Conservation (phyloP, 2,329 filamentous ascomycete species). For the Bertia moriformis region DNA sequence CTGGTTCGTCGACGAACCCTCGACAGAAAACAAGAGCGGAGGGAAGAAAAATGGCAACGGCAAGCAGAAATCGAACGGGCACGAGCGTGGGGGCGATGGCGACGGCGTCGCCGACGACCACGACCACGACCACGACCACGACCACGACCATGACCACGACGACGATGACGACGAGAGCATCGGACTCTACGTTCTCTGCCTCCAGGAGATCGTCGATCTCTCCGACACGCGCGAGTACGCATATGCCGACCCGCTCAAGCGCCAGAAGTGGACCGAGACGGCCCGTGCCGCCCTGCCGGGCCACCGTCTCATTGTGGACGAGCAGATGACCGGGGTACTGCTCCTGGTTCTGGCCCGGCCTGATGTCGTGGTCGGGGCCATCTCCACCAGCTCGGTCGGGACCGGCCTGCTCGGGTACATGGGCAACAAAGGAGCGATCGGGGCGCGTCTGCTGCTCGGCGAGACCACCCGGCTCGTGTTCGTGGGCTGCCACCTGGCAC, state of each 20-base stretch:
- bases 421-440: slow-evolving; percentile 88
- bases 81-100: slow-evolving; percentile 8
- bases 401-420: slow-evolving; percentile 85
- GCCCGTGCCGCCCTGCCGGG: slow-evolving; percentile 65
- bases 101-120: slow-evolving; percentile 27
- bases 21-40: slow-evolving; percentile 35
- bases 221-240: slow-evolving; percentile 63
- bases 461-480: slow-evolving; percentile 83
- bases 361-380: slow-evolving; percentile 56
- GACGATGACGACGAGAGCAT: slow-evolving; percentile 47
- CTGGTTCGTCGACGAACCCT: slow-evolving; percentile 75
- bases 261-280: slow-evolving; percentile 68
- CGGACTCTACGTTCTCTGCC: slow-evolving; percentile 73
- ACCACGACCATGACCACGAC: slow-evolving; percentile 21
- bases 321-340: slow-evolving; percentile 76
- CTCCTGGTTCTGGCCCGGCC: slow-evolving; percentile 77
- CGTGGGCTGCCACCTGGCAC: slow-evolving; percentile 80
- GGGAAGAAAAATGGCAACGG: slow-evolving; percentile 8
- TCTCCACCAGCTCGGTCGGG: slow-evolving; percentile 71
- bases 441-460: slow-evolving; percentile 67
- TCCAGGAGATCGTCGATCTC: slow-evolving; percentile 87
- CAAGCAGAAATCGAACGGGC: slow-evolving; percentile 7
- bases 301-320: slow-evolving; percentile 63
- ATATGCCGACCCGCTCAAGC: slow-evolving; percentile 58
- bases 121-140: slow-evolving; percentile 21